Conservation (phyloP, 23 red algal species). For the Gracilaria caudata region DNA sequence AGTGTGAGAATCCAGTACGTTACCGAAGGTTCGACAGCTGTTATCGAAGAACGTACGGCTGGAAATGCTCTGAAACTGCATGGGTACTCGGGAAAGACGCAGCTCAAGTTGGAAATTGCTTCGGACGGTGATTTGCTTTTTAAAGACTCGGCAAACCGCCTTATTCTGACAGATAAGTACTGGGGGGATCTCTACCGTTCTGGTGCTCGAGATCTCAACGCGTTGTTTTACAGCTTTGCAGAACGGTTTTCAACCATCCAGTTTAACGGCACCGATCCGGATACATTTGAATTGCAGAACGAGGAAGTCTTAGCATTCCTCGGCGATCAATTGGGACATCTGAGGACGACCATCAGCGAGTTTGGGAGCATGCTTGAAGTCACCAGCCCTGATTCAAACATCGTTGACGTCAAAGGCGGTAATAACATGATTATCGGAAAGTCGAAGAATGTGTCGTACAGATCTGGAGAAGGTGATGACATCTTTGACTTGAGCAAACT, state of each 20-base stretch:
- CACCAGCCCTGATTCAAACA: not conserved
- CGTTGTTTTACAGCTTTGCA: not conserved
- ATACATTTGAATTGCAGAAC: not conserved
- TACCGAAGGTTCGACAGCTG: not conserved
- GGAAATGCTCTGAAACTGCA: not conserved
- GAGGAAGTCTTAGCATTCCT: not conserved
- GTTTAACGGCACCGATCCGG: not conserved
- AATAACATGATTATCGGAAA: not conserved
- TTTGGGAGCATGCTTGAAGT: not conserved
- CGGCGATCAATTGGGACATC: not conserved
- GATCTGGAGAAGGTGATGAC: not conserved
- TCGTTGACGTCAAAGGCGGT: not conserved
- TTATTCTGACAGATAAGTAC: not conserved
- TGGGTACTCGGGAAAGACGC: not conserved
- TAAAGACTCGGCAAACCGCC: not conserved
- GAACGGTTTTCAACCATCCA: not conserved
- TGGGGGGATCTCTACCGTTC: not conserved
- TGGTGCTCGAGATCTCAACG: not conserved
- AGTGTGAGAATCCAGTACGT: not conserved
- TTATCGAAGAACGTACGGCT: too few relatives aligned
- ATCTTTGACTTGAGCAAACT: not conserved
- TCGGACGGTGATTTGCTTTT: not conserved
- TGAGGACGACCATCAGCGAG: not conserved
- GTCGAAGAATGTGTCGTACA: not conserved
- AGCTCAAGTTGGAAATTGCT: not conserved